Evolutionary conservation across 345 rosid genomes (phyloP).

Genomic region (Sisymbrium irio): DNA sequence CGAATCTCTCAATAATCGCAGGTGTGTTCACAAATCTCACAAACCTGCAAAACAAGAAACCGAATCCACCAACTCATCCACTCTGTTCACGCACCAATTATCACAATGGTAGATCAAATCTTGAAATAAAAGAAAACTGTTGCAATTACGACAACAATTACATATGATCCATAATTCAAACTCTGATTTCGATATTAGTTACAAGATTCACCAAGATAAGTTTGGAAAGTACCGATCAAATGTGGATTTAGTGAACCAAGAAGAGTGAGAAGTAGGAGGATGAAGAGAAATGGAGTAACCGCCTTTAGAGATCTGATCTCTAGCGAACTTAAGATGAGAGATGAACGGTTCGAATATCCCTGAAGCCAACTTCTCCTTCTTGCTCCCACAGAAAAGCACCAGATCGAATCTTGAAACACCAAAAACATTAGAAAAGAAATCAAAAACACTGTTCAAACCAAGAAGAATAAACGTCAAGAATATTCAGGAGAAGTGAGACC

Average conservation of each 20-base stretch:
- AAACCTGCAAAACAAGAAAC: slow-evolving; percentile 44
- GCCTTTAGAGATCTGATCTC: slow-evolving; percentile 81
- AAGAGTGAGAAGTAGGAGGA: slow-evolving; percentile 49
- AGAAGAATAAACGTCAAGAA: background rate
- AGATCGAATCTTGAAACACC: slow-evolving; percentile 62
- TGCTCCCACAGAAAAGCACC: slow-evolving; percentile 57
- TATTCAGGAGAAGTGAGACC: background rate
- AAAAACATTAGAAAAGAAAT: background rate
- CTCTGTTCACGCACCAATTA: background rate
- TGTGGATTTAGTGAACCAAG: slow-evolving; percentile 89
- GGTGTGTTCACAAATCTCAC: slow-evolving; percentile 85
- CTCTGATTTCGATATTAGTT: no score
- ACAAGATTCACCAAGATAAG: background rate
- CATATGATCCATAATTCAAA: background rate
- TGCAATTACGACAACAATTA: background rate
- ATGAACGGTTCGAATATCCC: slow-evolving; percentile 82
- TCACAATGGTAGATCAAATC: background rate
- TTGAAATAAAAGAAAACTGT: background rate
- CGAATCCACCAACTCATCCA: no score
- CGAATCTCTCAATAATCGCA: slow-evolving; percentile 86
- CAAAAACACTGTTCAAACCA: background rate
- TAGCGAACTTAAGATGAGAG: slow-evolving; percentile 65
- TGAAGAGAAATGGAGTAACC: slow-evolving; percentile 77
- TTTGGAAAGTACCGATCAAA: slow-evolving; percentile 56
- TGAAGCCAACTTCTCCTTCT: slow-evolving; percentile 77